A percentile compares a stretch with the other conserved stretches of the same genome.
These are phyloP conservation scores for Hemileia vastatrix DNA, from an alignment of 1,284 basidiomycete genomes.

Conservation along the genomic window DNA sequence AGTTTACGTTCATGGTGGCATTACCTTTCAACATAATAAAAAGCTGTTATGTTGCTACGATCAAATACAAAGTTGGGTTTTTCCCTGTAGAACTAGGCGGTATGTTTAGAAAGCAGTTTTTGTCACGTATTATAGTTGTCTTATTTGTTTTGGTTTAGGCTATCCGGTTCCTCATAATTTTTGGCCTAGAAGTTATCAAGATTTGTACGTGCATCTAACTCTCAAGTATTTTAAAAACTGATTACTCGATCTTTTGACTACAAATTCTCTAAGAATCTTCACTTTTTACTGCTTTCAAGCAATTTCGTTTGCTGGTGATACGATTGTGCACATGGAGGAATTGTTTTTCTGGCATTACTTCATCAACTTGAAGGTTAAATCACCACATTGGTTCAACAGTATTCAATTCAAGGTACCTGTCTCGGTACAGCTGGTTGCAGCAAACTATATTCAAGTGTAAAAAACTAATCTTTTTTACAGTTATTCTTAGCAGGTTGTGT, in stretches of 20 bases:
- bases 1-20: constrained; percentile 6
- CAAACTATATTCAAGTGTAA: no score
- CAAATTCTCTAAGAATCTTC: not conserved
- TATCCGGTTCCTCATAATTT: constrained; percentile 10
- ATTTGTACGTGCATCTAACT: no score
- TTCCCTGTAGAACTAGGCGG: constrained; percentile 11
- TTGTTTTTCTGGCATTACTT: constrained; percentile 11
- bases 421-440: no score
- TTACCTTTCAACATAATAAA: constrained; percentile 4
- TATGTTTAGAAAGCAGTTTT: not conserved
- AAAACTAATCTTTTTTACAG: no score
- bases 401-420: constrained; percentile 4
- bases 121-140: not conserved
- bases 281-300: constrained; percentile 9
- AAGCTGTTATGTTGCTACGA: not conserved
- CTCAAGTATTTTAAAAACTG: no score
- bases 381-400: constrained; percentile 9
- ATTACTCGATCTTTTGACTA: no score
- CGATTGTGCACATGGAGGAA: constrained; percentile 11
- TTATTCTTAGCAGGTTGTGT: no score
- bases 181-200: not conserved
- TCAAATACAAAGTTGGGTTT: constrained; percentile 11
- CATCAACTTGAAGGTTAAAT: constrained; percentile 5
- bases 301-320: not conserved
- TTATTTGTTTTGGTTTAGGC: not conserved